These are phyloP conservation scores for Naganishia kalamii DNA, from an alignment of 768 basidiomycete genomes.

Conservation along the genomic window DNA sequence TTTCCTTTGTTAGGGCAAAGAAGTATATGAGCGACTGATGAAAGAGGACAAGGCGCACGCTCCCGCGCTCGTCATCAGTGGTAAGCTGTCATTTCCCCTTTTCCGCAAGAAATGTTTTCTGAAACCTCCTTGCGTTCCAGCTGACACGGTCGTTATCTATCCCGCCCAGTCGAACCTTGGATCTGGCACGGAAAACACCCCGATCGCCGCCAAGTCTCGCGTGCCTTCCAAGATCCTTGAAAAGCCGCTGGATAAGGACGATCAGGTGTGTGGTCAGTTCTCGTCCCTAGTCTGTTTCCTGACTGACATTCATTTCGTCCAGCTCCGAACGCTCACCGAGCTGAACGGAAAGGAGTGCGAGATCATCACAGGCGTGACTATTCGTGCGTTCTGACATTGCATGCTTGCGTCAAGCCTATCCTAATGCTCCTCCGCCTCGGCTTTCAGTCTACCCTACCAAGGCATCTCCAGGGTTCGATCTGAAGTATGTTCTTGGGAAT, in stretches of 20 bases:
- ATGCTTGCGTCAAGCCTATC: not conserved
- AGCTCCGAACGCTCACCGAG: conserved; percentile 78
- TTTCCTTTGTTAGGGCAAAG: conserved; percentile 54
- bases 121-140: conserved; percentile 48
- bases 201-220: conserved; percentile 33
- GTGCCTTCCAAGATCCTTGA: conserved; percentile 71
- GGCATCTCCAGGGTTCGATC: conserved; percentile 44
- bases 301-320: conserved; percentile 33
- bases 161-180: conserved; percentile 49
- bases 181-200: not conserved
- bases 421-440: not conserved
- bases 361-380: conserved; percentile 81
- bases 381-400: conserved; percentile 55
- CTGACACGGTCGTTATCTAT: conserved; percentile 86
- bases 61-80: conserved; percentile 73
- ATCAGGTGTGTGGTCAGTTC: conserved; percentile 52
- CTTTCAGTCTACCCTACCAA: conserved; percentile 44
- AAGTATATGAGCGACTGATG: conserved; percentile 73
- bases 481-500: conserved; percentile 31
- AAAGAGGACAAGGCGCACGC: conserved; percentile 58
- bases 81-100: conserved; percentile 47
- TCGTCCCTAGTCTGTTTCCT: too few relatives aligned
- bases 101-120: not conserved
- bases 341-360: conserved; percentile 81
- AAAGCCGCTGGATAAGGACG: conserved; percentile 71